phyloP scores from a whole-genome alignment of 352 stramenopile genomes.

The Phytophthora hybrid region DNA sequence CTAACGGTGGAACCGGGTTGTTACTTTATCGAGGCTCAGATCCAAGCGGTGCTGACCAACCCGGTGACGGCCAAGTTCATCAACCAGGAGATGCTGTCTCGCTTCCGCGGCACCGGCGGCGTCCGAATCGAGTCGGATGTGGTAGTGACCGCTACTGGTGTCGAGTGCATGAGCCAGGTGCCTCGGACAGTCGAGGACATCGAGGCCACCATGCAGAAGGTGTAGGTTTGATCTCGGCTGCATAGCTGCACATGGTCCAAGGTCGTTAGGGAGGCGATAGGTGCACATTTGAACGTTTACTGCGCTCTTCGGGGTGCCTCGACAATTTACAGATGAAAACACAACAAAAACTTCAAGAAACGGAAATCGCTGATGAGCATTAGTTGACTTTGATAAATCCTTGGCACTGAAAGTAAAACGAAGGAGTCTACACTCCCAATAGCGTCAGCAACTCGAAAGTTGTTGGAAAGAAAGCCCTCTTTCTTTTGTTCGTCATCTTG shows the following conservation, averaged over 20 bases:
- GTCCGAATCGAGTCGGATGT: conserved; percentile 99
- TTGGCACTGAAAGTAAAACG: background rate
- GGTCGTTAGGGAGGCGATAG: conserved; percentile 9
- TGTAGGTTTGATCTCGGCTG: conserved; percentile 20
- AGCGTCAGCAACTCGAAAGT: conserved; percentile 17
- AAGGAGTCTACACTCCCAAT: conserved; percentile 5
- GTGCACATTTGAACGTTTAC: conserved; percentile 8
- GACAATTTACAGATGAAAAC: background rate
- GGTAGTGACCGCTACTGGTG: conserved; percentile 95
- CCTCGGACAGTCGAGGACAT: conserved; percentile 96
- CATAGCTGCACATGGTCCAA: conserved; percentile 11
- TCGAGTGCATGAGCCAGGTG: conserved; percentile 97
- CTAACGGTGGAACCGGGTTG: conserved; percentile 98
- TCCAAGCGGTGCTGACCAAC: conserved; percentile 93
- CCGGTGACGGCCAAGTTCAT: conserved; percentile 81
- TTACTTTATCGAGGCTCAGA: conserved; percentile 99
- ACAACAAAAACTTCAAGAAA: background rate
- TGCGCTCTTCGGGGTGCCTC: background rate
- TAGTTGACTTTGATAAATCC: background rate
- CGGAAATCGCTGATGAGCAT: background rate
- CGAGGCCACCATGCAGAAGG: conserved; percentile 92
- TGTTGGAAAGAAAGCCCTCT: conserved; percentile 13
- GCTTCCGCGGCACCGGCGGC: conserved; percentile 95
- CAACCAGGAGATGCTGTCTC: conserved; percentile 83
- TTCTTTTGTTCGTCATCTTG: background rate